Evolutionary conservation across 805 yeast species (phyloP), one percentile per base, ranked within the genome.

Genomic region (Hanseniaspora valbyensis): DNA sequence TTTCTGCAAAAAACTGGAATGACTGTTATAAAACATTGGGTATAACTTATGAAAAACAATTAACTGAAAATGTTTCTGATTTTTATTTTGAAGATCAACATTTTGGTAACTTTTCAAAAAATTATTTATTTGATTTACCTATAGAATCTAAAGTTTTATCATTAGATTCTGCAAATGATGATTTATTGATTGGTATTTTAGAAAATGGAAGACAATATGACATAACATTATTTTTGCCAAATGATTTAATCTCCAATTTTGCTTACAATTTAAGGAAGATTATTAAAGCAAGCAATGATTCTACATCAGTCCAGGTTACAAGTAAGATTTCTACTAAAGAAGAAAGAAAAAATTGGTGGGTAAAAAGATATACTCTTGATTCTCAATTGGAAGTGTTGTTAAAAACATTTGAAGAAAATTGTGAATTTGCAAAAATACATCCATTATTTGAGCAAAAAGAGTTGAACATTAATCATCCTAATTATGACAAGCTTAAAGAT

Each of bases 271-370:
- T 84, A 38, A 58, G 66, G 3, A 54, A 59, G 0, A 80, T 89
- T 6, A 80, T 88, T 21, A 55, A 62, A 0, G 70, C 71, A 48
- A 87, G 90, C 60, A 78, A 84, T 55, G 57, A 62, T 3, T 75
- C 86, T 0, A 81, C 90, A 0, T 71, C 74, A 19, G 53, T 64
- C 0, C 76, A 73, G 30, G 70, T 75, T 0, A 79, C 87, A 0
- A 67, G 76, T 0, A 59, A 58, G 1, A 75, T 83, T 1, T 67
- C 60, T 3, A 72, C 86, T 0, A 70, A 73, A 41, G 81, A 78
- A 38, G 82, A 80, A 28, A 70, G 87, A 44, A 73, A 71, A 42
- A 55, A 66, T 7, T 90, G 96, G 96, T 92, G 96, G 95, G 70
- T 71, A 37, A 66, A 68, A 26, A 67, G 96, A 44, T 76, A 75